These are phyloP conservation scores for Erodium maritimum DNA, from an alignment of 345 rosid genomes.

Conservation along the genomic window DNA sequence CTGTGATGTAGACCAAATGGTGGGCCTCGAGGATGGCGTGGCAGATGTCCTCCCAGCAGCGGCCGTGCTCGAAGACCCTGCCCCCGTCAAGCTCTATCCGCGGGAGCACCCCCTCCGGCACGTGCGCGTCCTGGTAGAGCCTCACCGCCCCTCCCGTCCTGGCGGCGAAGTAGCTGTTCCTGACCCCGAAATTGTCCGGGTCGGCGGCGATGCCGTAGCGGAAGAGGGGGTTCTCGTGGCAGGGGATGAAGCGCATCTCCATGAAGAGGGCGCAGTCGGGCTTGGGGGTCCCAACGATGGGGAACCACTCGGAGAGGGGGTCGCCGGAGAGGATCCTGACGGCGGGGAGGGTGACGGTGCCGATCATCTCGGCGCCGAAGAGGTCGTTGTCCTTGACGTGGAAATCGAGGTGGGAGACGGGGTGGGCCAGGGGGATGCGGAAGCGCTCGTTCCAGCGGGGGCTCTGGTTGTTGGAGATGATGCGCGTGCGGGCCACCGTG, in stretches of 20 bases:
- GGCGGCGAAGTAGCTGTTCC: slow-evolving; percentile 46
- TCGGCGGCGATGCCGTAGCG: slow-evolving; percentile 27
- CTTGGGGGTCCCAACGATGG: slow-evolving; percentile 49
- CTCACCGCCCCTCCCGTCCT: slow-evolving; percentile 41
- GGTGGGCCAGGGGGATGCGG: slow-evolving; percentile 52
- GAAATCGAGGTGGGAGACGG: slow-evolving; percentile 37
- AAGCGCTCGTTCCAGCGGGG: slow-evolving; percentile 60
- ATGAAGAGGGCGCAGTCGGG: slow-evolving; percentile 36
- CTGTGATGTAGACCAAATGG: neutral
- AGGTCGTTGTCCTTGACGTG: slow-evolving; percentile 54
- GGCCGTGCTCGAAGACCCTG: slow-evolving; percentile 8
- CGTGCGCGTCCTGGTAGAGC: slow-evolving; percentile 66
- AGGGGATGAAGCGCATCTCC: slow-evolving; percentile 38
- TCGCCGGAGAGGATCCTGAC: slow-evolving; percentile 27
- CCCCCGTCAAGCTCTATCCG: slow-evolving; percentile 48
- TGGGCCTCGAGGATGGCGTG: neutral
- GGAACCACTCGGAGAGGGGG: slow-evolving; percentile 51
- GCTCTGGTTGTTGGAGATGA: slow-evolving; percentile 44
- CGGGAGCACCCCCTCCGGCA: slow-evolving; percentile 27
- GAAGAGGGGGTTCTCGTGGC: slow-evolving; percentile 26
- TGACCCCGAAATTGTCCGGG: slow-evolving; percentile 20
- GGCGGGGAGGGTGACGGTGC: slow-evolving; percentile 36
- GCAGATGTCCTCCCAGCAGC: neutral
- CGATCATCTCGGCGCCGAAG: slow-evolving; percentile 63
- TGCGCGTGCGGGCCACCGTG: slow-evolving; percentile 80